Conservation (phyloP, 1,284 basidiomycete genomes). For the Spongiforma sp. region DNA sequence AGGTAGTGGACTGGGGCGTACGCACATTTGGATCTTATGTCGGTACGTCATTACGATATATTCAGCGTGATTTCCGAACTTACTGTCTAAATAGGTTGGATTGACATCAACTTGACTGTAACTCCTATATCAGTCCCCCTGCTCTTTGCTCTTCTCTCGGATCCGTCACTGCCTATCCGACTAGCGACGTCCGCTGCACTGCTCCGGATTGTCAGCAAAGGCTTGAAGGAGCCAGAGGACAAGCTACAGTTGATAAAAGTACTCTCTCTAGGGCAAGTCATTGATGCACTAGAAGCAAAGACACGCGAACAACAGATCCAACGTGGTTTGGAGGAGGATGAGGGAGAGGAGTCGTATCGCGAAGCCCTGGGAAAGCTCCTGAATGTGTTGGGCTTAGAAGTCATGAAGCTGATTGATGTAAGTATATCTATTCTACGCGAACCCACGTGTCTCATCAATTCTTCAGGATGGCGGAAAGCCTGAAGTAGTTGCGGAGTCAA, state of each 20-base stretch:
- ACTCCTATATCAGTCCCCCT: slow-evolving; percentile 89
- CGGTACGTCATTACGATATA: slow-evolving; percentile 62
- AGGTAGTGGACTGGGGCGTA: slow-evolving; percentile 89
- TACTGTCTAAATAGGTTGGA: slow-evolving; percentile 75
- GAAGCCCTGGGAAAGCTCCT: slow-evolving; percentile 89
- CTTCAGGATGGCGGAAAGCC: slow-evolving; percentile 65
- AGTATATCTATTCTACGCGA: slow-evolving; percentile 9
- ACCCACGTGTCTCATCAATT: slow-evolving; percentile 9
- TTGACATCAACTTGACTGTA: slow-evolving; percentile 96
- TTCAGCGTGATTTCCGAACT: background rate
- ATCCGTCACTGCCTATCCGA: slow-evolving; percentile 79
- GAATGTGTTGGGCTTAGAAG: slow-evolving; percentile 84
- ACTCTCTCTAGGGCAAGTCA: slow-evolving; percentile 81
- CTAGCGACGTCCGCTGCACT: slow-evolving; percentile 84
- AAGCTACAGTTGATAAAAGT: slow-evolving; percentile 93
- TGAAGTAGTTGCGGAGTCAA: slow-evolving; percentile 73
- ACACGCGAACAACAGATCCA: slow-evolving; percentile 73
- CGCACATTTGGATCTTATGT: slow-evolving; percentile 94
- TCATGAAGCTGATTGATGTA: slow-evolving; percentile 86
- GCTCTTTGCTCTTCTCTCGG: slow-evolving; percentile 87
- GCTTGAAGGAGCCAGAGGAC: slow-evolving; percentile 90
- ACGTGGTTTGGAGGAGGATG: slow-evolving; percentile 70
- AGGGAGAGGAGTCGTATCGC: slow-evolving; percentile 85
- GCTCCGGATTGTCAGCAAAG: slow-evolving; percentile 87
- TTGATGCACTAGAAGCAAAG: slow-evolving; percentile 80